A percentile compares a stretch with the other conserved stretches of the same genome.
Evolutionary conservation across 495 filamentous ascomycete genomes (phyloP).

Genomic region (Daldinia concentrica): DNA sequence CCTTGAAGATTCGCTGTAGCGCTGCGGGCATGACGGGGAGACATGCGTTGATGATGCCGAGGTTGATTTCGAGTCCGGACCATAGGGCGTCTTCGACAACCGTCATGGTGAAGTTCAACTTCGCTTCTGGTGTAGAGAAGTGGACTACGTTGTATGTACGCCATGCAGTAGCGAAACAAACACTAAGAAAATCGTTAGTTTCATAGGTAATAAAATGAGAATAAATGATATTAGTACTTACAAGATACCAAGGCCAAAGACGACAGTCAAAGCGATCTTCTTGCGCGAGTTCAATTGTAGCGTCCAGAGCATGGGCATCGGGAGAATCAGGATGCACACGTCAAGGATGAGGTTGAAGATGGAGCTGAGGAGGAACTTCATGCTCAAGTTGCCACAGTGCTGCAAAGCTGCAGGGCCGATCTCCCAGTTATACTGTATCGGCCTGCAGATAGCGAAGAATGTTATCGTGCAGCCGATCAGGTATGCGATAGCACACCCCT

Average conservation of each 20-base stretch:
- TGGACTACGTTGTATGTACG: not conserved
- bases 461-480: not conserved
- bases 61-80: slow-evolving; percentile 12
- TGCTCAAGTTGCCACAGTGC: not conserved
- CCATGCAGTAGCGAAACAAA: not conserved
- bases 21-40: not conserved
- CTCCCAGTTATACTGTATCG: not conserved
- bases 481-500: not conserved
- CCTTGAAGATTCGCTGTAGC: not conserved
- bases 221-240: not conserved
- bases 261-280: not conserved
- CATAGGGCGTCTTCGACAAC: slow-evolving; percentile 9
- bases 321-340: not conserved
- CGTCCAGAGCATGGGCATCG: not conserved
- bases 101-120: slow-evolving; percentile 4
- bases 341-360: not conserved
- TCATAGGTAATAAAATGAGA: not conserved
- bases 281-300: not conserved
- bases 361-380: not conserved
- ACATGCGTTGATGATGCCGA: slow-evolving; percentile 6
- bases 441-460: not conserved
- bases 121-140: not conserved
- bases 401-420: not conserved
- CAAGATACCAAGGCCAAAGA: not conserved
- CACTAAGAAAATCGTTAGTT: not conserved